phyloP scores from a whole-genome alignment of 164 flowering plant species.

The Umbilicus rupestris region DNA sequence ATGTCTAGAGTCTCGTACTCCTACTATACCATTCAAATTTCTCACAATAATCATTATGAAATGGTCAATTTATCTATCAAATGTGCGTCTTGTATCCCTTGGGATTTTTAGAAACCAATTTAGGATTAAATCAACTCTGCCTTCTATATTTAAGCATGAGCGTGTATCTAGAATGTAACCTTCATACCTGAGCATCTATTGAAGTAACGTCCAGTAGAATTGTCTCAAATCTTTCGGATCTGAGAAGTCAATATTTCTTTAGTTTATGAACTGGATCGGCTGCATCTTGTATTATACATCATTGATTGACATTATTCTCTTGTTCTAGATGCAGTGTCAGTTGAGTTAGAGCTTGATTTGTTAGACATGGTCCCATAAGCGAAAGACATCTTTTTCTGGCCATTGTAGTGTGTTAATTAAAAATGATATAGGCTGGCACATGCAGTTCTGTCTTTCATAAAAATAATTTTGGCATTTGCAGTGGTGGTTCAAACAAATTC shows the following conservation, averaged over 20 bases:
- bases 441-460: not conserved
- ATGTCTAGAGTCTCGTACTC: not conserved
- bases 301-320: not conserved
- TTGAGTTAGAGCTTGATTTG: not conserved
- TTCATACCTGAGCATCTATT: not conserved
- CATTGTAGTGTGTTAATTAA: not conserved
- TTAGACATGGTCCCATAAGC: not conserved
- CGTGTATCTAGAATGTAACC: not conserved
- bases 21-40: not conserved
- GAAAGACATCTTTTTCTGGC: not conserved
- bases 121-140: not conserved
- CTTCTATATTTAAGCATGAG: not conserved
- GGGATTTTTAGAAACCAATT: not conserved
- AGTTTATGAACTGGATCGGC: not conserved
- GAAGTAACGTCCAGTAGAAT: not conserved
- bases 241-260: too few species aligned
- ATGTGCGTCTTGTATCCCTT: not conserved
- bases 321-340: not conserved
- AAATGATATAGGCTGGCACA: not conserved
- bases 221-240: not conserved
- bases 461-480: not conserved
- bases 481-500: not conserved
- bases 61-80: not conserved
- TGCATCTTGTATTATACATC: not conserved
- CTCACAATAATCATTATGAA: too few species aligned